Percentiles rank a stretch among this genome's conserved stretches.
Evolutionary conservation across 164 flowering plant species (phyloP).

Genomic region (Paratinospora sagittata): DNA sequence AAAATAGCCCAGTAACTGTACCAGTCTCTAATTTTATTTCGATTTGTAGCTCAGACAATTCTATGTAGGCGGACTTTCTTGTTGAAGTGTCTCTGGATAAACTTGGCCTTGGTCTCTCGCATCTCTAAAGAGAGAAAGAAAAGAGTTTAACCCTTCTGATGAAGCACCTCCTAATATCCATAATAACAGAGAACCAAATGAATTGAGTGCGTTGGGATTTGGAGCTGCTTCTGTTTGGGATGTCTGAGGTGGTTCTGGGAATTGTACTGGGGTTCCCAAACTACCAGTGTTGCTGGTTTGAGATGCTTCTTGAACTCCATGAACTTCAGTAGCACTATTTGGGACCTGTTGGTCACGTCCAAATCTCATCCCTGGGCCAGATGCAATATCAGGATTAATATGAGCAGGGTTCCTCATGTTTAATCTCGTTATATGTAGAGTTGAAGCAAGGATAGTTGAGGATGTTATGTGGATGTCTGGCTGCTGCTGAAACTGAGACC

Average conservation of each 20-base stretch:
- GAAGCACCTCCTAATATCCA: constrained; percentile 86
- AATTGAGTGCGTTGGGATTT: constrained; percentile 50
- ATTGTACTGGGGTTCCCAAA: constrained; percentile 28
- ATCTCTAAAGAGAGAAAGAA: constrained; percentile 82
- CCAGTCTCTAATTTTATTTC: background rate
- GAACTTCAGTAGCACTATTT: constrained; percentile 23
- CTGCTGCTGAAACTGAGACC: constrained; percentile 77
- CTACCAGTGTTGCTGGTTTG: constrained; percentile 20
- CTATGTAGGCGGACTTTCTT: constrained; percentile 22
- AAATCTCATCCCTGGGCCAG: constrained; percentile 38
- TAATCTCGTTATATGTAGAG: constrained; percentile 85
- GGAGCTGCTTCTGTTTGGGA: constrained; percentile 38
- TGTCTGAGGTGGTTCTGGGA: constrained; percentile 32
- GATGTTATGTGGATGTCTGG: constrained; percentile 89
- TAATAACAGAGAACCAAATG: constrained; percentile 70
- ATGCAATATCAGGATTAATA: constrained; percentile 20
- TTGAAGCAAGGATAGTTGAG: constrained; percentile 88
- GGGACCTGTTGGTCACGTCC: constrained; percentile 26
- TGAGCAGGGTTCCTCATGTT: constrained; percentile 55
- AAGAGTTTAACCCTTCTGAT: constrained; percentile 72
- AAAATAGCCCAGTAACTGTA: no score
- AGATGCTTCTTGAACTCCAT: constrained; percentile 33
- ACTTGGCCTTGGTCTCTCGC: constrained; percentile 75
- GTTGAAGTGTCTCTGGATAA: constrained; percentile 39
- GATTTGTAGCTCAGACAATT: background rate